phyloP scores from a whole-genome alignment of 257 asterid genomes.

The Capsicum pubescens region DNA sequence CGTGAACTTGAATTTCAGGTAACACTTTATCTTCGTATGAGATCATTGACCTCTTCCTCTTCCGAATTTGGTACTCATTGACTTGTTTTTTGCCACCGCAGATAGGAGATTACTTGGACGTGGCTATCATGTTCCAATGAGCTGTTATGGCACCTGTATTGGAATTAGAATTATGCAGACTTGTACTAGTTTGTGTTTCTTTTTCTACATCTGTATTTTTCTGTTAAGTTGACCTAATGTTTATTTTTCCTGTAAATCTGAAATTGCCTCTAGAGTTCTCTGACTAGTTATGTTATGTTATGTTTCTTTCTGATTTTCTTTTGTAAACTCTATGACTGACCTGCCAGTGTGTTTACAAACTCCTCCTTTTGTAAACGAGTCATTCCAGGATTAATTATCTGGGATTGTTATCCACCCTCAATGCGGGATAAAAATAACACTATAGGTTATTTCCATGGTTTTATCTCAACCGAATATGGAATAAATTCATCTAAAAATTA shows the following conservation, averaged over 20 bases:
- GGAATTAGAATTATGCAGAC: neutral
- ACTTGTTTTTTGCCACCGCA: conserved; percentile 43
- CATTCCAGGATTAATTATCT: too few relatives aligned
- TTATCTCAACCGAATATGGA: too few relatives aligned
- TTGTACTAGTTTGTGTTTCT: conserved; percentile 8
- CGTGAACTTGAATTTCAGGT: conserved; percentile 75
- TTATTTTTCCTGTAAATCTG: neutral
- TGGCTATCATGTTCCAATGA: conserved; percentile 62
- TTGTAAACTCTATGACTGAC: neutral
- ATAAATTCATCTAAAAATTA: too few relatives aligned
- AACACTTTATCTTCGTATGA: conserved; percentile 21
- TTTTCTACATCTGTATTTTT: neutral
- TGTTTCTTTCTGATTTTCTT: neutral
- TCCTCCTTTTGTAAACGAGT: too few relatives aligned
- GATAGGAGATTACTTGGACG: conserved; percentile 82
- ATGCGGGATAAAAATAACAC: too few relatives aligned
- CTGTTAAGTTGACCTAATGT: neutral
- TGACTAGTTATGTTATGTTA: neutral
- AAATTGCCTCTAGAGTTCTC: neutral
- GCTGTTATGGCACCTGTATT: neutral
- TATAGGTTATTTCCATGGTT: too few relatives aligned
- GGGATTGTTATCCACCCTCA: too few relatives aligned
- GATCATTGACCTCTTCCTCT: neutral
- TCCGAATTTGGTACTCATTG: neutral
- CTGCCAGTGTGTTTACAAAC: too few relatives aligned